Evolutionary conservation across 2,329 filamentous ascomycete genomes (phyloP), one percentile per base, ranked within the genome.

Genomic region (Talaromyces verruculosus): DNA sequence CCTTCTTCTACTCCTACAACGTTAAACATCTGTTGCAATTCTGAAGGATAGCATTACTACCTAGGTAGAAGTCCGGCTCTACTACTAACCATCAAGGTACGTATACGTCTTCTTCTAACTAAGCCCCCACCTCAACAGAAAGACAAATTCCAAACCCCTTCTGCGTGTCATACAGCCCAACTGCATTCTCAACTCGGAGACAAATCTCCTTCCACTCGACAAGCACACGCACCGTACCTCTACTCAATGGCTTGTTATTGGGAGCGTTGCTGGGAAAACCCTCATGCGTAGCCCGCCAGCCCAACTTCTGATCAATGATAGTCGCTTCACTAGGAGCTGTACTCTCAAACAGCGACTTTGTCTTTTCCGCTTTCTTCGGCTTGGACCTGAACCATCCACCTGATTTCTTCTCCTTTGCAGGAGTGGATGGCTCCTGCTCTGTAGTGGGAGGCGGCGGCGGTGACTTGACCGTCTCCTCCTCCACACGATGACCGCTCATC

Each of bases 111-210:
- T 60, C 66, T 68, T 60, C 66, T 68, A 64, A 68, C 39, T 55
- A 66, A 22, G 68, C 67, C 28, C 74, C 74, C 53, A 76, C 71
- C 64, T 76, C 74, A 61, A 76, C 71, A 43, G 70, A 68, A 17
- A 76, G 58, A 68, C 72, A 76, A 43, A 80, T 68, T 39, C 72
- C 76, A 35, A 72, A 76, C 11, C 76, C 74, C 33, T 74, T 75
- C 51, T 68, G 70, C 11, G 79, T 82, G 65, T 82, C 78, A 67
- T 78, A 80, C 61, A 83, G 70, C 0, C 81, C 81, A 72, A 80
- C 79, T 15, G 77, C 75, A 49, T 75, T 82, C 67, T 81, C 79
- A 19, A 74, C 74, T 8, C 82, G 75, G 61, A 83, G 74, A 57
- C 76, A 76, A 13, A 81, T 71, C 28, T 81, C 77, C 49, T 77